Conservation (phyloP, 2,329 filamentous ascomycete genomes). For the Leptographium galeiforme region DNA sequence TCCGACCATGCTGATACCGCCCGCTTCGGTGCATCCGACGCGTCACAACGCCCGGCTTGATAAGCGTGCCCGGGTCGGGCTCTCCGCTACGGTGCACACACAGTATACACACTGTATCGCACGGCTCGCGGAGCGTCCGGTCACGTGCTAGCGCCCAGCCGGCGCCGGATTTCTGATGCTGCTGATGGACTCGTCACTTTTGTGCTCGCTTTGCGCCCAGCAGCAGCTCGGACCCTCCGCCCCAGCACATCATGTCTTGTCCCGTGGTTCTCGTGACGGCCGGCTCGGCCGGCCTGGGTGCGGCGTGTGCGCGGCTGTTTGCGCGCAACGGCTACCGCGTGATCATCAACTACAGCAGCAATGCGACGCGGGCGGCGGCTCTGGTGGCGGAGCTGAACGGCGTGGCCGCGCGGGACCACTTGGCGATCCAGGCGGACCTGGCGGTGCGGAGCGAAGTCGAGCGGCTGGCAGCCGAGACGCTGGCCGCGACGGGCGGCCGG, state of each 20-base stretch:
- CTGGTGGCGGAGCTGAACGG: slow-evolving; percentile 38
- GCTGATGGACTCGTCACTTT: no score
- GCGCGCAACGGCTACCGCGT: slow-evolving; percentile 55
- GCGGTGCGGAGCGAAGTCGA: slow-evolving; percentile 44
- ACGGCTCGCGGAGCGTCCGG: neutral
- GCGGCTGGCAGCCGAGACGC: slow-evolving; percentile 43
- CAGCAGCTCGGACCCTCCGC: no score
- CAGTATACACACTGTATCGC: neutral
- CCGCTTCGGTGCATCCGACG: neutral
- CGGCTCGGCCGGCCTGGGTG: slow-evolving; percentile 55
- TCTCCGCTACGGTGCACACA: neutral
- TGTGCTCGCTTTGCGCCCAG: no score
- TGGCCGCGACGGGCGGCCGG: slow-evolving; percentile 43
- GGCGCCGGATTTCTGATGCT: no score
- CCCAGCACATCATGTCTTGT: no score
- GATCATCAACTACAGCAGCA: slow-evolving; percentile 60
- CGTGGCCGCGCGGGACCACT: slow-evolving; percentile 20
- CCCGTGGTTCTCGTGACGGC: slow-evolving; percentile 33
- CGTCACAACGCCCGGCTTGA: neutral
- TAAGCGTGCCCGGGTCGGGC: neutral
- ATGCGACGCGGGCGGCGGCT: slow-evolving; percentile 42
- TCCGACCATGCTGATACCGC: neutral
- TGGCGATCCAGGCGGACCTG: slow-evolving; percentile 54
- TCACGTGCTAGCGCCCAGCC: no score
- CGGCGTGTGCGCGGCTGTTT: slow-evolving; percentile 52